phyloP scores from a whole-genome alignment of 2,329 filamentous ascomycete species.

The Aureobasidium melanogenum region DNA sequence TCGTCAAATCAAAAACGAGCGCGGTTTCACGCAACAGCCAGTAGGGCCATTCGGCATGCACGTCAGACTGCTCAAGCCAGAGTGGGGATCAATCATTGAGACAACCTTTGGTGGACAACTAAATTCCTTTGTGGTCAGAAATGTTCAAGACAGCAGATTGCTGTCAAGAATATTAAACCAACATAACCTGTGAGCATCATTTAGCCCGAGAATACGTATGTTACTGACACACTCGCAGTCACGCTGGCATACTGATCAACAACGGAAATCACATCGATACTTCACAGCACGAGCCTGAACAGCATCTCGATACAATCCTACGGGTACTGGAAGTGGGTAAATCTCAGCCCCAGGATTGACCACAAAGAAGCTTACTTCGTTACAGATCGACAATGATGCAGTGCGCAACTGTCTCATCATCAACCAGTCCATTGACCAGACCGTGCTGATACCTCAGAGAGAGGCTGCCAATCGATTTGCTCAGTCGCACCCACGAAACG shows the following conservation, averaged over 20 bases:
- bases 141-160: conserved; percentile 62
- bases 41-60: conserved; percentile 77
- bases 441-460: conserved; percentile 63
- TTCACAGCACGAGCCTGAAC: conserved; percentile 62
- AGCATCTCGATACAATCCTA: conserved; percentile 65
- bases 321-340: conserved; percentile 57
- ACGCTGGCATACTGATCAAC: conserved; percentile 51
- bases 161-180: conserved; percentile 58
- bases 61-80: conserved; percentile 64
- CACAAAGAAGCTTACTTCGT: conserved; percentile 16
- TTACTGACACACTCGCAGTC: not conserved
- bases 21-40: conserved; percentile 60
- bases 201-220: too few species aligned
- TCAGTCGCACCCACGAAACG: conserved; percentile 60
- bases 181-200: conserved; percentile 38
- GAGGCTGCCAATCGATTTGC: conserved; percentile 61
- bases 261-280: conserved; percentile 49
- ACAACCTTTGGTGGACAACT: conserved; percentile 61
- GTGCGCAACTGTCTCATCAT: conserved; percentile 80
- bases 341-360: too few species aligned
- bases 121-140: conserved; percentile 73
- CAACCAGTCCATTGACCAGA: conserved; percentile 72
- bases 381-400: conserved; percentile 64
- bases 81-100: conserved; percentile 80
- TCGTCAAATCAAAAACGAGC: conserved; percentile 59